These are phyloP conservation scores for Royoungia palumana DNA, from an alignment of 768 basidiomycete species.

Conservation along the genomic window DNA sequence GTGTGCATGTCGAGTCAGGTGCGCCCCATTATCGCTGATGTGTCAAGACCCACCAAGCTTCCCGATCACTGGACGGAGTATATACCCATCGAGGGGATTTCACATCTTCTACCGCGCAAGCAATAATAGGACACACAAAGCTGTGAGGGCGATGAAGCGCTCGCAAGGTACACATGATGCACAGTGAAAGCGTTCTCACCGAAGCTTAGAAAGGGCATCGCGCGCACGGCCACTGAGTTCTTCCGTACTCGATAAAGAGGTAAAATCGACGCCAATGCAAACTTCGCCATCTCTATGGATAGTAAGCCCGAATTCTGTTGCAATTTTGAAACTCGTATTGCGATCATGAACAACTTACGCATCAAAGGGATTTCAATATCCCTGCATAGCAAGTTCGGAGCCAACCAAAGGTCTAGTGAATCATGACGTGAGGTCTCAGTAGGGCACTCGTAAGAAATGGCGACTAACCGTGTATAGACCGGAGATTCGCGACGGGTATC, in stretches of 20 bases:
- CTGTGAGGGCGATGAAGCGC: too few species aligned
- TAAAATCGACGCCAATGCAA: slow-evolving; percentile 17
- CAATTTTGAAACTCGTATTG: too few species aligned
- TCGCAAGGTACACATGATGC: too few species aligned
- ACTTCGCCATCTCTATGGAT: slow-evolving; percentile 11
- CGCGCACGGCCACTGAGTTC: slow-evolving; percentile 9
- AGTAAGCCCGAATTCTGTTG: background rate
- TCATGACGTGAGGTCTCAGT: too few species aligned
- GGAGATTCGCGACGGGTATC: slow-evolving; percentile 4
- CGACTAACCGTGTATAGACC: slow-evolving; percentile 18
- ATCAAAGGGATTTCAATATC: slow-evolving; percentile 8
- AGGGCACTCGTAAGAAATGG: too few species aligned
- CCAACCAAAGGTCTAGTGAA: slow-evolving; percentile 11
- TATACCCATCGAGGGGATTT: too few species aligned
- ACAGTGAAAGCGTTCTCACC: slow-evolving; percentile 5
- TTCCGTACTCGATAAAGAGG: slow-evolving; percentile 5
- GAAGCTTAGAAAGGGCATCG: slow-evolving; percentile 16
- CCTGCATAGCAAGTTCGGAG: slow-evolving; percentile 17
- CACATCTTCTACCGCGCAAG: too few species aligned
- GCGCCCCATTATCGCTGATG: too few species aligned
- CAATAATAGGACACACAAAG: too few species aligned
- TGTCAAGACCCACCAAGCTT: too few species aligned
- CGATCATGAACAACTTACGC: slow-evolving; percentile 8
- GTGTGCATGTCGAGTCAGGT: too few species aligned
- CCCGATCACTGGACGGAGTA: too few species aligned